A percentile compares a stretch with the other conserved stretches of the same genome.
These are phyloP conservation scores for Sodiomyces alkalinus DNA, from an alignment of 2,329 filamentous ascomycete species.

Conservation along the genomic window DNA sequence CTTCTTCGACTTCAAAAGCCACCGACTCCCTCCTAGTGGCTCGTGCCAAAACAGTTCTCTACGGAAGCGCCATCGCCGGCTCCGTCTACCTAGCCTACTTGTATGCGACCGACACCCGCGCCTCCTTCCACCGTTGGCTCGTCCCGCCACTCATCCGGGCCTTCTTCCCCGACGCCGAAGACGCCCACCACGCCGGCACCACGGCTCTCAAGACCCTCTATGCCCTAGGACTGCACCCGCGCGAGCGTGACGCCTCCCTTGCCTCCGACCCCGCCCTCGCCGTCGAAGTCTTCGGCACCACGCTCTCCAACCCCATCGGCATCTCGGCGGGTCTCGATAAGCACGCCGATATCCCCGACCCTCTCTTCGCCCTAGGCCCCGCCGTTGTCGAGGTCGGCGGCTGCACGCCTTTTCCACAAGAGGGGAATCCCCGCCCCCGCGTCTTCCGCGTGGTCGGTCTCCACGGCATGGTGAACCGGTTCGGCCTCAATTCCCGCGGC, in stretches of 20 bases:
- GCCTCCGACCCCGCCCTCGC: slow-evolving; percentile 15
- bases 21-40: too few species aligned
- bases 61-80: slow-evolving; percentile 24
- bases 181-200: slow-evolving; percentile 76
- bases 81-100: slow-evolving; percentile 38
- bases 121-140: slow-evolving; percentile 52
- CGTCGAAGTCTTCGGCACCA: slow-evolving; percentile 55
- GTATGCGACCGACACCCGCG: slow-evolving; percentile 61
- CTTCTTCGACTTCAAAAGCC: slow-evolving; percentile 12
- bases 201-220: slow-evolving; percentile 57
- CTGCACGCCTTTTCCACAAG: slow-evolving; percentile 73
- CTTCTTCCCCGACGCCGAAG: slow-evolving; percentile 64
- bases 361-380: slow-evolving; percentile 71
- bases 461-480: slow-evolving; percentile 85
- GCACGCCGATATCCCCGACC: slow-evolving; percentile 74
- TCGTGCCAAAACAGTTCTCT: slow-evolving; percentile 22
- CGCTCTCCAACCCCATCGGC: slow-evolving; percentile 71
- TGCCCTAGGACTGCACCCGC: slow-evolving; percentile 59
- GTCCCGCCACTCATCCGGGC: slow-evolving; percentile 51
- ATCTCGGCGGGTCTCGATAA: slow-evolving; percentile 97
- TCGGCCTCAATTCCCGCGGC: slow-evolving; percentile 84
- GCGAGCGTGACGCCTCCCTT: slow-evolving; percentile 50
- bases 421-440: slow-evolving; percentile 73
- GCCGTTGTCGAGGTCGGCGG: slow-evolving; percentile 86
- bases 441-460: slow-evolving; percentile 77